These are phyloP conservation scores for Cryptosporidium sp. DNA, from an alignment of 169 alveolate species.

Conservation along the genomic window DNA sequence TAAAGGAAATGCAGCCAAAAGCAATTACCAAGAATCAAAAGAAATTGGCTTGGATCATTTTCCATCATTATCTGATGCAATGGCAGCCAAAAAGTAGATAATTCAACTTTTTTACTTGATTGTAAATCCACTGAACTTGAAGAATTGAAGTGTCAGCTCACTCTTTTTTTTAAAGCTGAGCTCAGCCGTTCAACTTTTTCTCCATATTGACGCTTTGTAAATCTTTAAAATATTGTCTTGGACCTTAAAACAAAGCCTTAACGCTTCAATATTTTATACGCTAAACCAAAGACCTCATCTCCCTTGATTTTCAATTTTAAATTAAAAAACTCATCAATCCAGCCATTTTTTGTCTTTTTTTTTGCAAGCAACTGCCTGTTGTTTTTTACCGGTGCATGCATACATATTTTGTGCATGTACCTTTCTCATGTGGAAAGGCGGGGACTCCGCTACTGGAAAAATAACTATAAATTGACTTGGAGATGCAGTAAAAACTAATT, in stretches of 20 bases:
- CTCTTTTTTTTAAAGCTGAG: not conserved
- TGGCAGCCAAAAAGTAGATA: constrained; percentile 6
- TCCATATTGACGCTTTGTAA: not conserved
- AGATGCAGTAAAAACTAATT: not conserved
- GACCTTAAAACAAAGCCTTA: not conserved
- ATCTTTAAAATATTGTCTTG: too few species aligned
- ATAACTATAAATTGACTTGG: not conserved
- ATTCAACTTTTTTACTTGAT: not conserved
- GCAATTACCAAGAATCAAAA: not conserved
- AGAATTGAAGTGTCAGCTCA: not conserved
- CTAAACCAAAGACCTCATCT: not conserved
- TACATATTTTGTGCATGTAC: not conserved
- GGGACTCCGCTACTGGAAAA: not conserved
- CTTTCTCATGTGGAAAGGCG: not conserved
- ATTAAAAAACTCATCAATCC: not conserved
- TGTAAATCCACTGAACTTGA: not conserved
- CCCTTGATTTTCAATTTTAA: too few species aligned
- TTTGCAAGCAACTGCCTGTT: not conserved
- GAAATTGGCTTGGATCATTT: constrained; percentile 18
- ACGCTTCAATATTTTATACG: not conserved
- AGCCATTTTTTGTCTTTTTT: not conserved
- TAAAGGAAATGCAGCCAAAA: not conserved
- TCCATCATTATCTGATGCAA: constrained; percentile 43
- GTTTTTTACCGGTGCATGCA: not conserved
- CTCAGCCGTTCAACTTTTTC: not conserved